Evolutionary conservation across 768 basidiomycete species (phyloP), one percentile per base, ranked within the genome.

Genomic region (Chalciporus pseudorubinellus): DNA sequence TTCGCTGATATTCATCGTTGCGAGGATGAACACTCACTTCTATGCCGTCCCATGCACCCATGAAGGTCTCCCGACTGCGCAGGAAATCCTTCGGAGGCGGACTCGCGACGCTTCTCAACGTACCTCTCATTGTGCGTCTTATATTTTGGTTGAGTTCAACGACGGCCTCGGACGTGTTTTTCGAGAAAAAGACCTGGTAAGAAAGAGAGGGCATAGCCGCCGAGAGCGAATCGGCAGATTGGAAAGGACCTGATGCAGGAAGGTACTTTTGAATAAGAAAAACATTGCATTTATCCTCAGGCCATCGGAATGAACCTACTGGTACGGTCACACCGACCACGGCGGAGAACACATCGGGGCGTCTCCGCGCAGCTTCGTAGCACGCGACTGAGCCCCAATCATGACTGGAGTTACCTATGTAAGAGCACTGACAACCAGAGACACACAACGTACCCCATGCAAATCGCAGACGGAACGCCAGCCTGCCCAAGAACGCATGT

Each of bases 351-450:
- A 83, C 63, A 56, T 89, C 87, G 0, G 87, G 88, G 16, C 85
- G 72, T 70, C 77, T 74, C 14, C 87, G 77, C 1, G 82, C 85
- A 11, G 84, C 81, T 63, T 89, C 84, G 58, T 82, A 85, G 55
- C 87, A 88, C 3, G 81, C 52, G 46, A 78, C 74, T 1, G 84
- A 72, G 34, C 88, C 88, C 88, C 88, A 90, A 54, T 90, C 88
- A 59, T 90, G 88, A 12, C 86, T 14, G n/a, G 33, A 6, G 3
- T 19, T 42, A 21, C 9, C 16, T 22, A 24, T 53, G 18, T 24
- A 24, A 45, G 46, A 45, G 24, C 9, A 31, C 22, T 16, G 8
- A n/a, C 11, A 44, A 26, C 20, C 38, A 38, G 40, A 24, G 44
- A 4, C 9, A 4, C 9, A 12, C 31, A 33, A 14, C 74, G 26